Evolutionary conservation across 345 rosid genomes (phyloP).

Genomic region (Hibiscus syriacus): DNA sequence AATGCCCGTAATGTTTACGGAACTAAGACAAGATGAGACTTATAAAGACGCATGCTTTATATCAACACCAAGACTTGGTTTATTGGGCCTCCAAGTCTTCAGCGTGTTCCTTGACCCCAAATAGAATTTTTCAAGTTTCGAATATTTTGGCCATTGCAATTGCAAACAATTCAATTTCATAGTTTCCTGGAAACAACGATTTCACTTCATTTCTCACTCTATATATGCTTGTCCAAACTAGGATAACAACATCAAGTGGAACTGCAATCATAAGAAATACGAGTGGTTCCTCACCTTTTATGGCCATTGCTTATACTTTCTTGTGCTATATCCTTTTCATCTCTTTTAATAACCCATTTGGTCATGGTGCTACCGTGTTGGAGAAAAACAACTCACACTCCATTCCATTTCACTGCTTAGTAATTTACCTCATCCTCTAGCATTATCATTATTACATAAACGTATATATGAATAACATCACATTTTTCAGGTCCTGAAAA

Average conservation of each 20-base stretch:
- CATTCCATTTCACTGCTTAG: neutral
- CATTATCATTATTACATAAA: too few relatives aligned
- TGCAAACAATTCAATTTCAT: neutral
- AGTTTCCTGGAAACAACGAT: neutral
- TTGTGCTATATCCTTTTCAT: neutral
- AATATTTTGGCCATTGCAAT: neutral
- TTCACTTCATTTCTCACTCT: neutral
- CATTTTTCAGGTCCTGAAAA: constrained; percentile 7
- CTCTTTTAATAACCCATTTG: constrained; percentile 1
- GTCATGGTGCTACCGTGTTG: neutral
- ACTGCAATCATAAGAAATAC: neutral
- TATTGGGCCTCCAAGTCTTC: neutral
- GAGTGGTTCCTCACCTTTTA: neutral
- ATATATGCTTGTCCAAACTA: neutral
- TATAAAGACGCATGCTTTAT: too few relatives aligned
- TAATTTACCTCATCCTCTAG: neutral
- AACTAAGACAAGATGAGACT: neutral
- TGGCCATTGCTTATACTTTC: neutral
- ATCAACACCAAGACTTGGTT: neutral
- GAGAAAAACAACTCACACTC: neutral
- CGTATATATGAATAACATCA: neutral
- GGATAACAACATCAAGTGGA: neutral
- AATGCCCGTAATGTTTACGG: neutral
- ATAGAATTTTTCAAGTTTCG: neutral
- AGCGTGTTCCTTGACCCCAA: neutral